Base-by-base conservation (phyloP, 2,329 filamentous ascomycete genomes). In the Neoascochyta sp. region DNA sequence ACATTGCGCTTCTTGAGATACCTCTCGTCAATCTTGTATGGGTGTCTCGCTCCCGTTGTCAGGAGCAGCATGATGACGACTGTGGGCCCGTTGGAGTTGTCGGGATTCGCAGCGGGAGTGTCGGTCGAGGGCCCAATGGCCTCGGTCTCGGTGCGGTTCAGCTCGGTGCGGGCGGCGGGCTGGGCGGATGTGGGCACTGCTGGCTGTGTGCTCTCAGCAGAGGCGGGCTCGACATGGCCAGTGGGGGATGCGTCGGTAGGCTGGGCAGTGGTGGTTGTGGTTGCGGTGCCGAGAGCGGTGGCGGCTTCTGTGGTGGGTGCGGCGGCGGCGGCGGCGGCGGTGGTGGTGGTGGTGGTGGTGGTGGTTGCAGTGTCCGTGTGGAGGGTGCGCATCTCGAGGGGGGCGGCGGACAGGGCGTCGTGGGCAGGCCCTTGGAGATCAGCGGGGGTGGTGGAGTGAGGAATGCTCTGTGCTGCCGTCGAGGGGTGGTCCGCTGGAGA, bases 11-110 rank as follows among this genome's bases (percentile, higher is more conserved):
- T 88, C 31, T 74, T 73, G 32, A 96, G 70, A 54, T 95, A 95
- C 56, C 80, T 86, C 53, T 86, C 83, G 62, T 94, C 86, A 45
- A 96, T 83, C 58, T 82, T 87, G 66, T 93, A 95, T 0, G 88
- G 87, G 64, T 95, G 88, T 41, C 88, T 75, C 20, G 84, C 83
- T 23, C 89, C 89, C 1, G 75, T 87, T 0, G 82, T 86, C 34
- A 95, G 74, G 20, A 95, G 75, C 20, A 96, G 71, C 29, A 86
- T 93, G 47, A 96, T 93, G 41, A 76, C 75, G 57, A 86, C 79
- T 5, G 66, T 60, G 3, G 67, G 64, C 4, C 64, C 61, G 34
- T 59, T 58, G 14, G 55, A 45, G 26, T 54, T 55, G 33, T 64
- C 55, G 28, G 63, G 58, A 32, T 64, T 61, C 7, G 56, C 51